A percentile compares a stretch with the other conserved stretches of the same genome.
Conservation (phyloP, 768 basidiomycete genomes). For the Trametes maxima region DNA sequence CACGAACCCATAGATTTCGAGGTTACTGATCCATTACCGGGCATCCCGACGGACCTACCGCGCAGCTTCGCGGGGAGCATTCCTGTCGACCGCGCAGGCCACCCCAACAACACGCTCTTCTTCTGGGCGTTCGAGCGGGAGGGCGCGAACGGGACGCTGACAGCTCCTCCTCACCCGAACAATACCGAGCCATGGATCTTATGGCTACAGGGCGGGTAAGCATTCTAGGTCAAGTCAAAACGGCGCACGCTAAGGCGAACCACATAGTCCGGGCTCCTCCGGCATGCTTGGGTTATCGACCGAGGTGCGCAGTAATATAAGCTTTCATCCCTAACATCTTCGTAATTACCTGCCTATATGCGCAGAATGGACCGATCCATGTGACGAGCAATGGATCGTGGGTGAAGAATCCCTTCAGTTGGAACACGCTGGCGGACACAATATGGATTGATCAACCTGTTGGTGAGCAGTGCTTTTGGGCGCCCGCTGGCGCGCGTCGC, state of each 20-base stretch:
- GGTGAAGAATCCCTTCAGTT: conserved; percentile 53
- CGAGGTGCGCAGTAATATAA: conserved; percentile 39
- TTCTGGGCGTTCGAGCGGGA: conserved; percentile 35
- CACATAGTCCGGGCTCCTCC: conserved; percentile 62
- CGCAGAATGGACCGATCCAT: conserved; percentile 68
- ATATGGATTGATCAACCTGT: conserved; percentile 77
- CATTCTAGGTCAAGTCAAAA: neutral
- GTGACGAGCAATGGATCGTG: conserved; percentile 54
- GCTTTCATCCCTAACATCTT: neutral
- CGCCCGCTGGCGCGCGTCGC: neutral
- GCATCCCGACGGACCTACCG: conserved; percentile 26
- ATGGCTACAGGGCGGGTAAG: conserved; percentile 72
- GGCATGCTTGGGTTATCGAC: conserved; percentile 63
- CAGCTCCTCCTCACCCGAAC: conserved; percentile 34
- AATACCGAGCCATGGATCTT: conserved; percentile 65
- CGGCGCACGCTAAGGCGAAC: neutral
- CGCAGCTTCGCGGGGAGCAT: conserved; percentile 36
- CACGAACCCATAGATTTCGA: conserved; percentile 28
- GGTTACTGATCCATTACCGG: conserved; percentile 31
- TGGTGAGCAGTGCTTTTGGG: conserved; percentile 21
- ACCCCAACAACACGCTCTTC: conserved; percentile 37
- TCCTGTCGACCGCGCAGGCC: conserved; percentile 29
- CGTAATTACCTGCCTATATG: neutral
- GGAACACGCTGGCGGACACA: conserved; percentile 62
- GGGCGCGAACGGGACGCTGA: conserved; percentile 44